Conservation (phyloP, 2,329 filamentous ascomycete species). For the Cytospora paraplurivora region DNA sequence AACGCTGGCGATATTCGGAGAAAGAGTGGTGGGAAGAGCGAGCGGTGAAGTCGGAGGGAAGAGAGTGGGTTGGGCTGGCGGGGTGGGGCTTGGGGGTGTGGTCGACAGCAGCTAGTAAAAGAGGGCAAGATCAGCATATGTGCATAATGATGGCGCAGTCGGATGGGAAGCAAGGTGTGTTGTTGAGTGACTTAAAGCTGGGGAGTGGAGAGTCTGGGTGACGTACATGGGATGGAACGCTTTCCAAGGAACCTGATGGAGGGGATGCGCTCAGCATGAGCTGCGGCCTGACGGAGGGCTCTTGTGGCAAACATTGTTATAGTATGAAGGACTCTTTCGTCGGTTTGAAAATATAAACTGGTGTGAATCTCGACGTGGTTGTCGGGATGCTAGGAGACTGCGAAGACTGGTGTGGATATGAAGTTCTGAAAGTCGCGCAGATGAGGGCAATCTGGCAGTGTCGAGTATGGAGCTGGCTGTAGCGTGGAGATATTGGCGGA, state of each 20-base stretch:
- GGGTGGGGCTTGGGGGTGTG: slow-evolving; percentile 75
- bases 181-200: background rate
- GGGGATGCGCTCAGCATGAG: slow-evolving; percentile 61
- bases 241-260: slow-evolving; percentile 65
- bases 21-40: slow-evolving; percentile 62
- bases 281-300: slow-evolving; percentile 60
- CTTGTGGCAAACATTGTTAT: slow-evolving; percentile 57
- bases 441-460: background rate
- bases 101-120: slow-evolving; percentile 64
- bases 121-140: slow-evolving; percentile 2
- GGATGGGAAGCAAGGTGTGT: background rate
- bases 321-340: background rate
- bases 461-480: background rate
- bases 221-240: slow-evolving; percentile 60
- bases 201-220: background rate
- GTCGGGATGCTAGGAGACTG: background rate
- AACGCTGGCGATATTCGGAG: slow-evolving; percentile 75
- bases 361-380: background rate
- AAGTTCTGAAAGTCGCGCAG: slow-evolving; percentile 4
- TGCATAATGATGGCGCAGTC: background rate
- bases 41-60: slow-evolving; percentile 57
- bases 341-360: background rate
- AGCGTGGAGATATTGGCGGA: background rate
- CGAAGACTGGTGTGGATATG: background rate
- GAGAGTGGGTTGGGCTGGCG: slow-evolving; percentile 64